phyloP scores from a whole-genome alignment of 495 filamentous ascomycete species.

The Annulohypoxylon nitens region DNA sequence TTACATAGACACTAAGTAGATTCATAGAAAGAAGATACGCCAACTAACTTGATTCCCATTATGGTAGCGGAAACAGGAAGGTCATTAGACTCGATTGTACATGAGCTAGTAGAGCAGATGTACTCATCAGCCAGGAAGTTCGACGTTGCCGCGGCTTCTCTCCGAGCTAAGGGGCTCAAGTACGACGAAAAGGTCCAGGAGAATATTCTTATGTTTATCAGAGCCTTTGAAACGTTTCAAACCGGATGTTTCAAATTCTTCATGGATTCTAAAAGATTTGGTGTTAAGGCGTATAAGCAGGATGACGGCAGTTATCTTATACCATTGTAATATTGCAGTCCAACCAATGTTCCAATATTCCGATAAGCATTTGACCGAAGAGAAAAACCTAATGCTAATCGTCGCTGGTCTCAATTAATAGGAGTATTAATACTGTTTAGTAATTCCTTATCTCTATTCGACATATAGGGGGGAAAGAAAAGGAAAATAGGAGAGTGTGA shows the following conservation, averaged over 20 bases:
- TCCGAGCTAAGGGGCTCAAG: neutral
- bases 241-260: constrained; percentile 18
- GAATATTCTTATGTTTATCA: constrained; percentile 3
- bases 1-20: neutral
- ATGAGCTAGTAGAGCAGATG: constrained; percentile 15
- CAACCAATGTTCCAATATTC: too few relatives aligned
- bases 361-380: too few relatives aligned
- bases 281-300: constrained; percentile 4
- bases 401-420: too few relatives aligned
- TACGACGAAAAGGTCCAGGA: neutral
- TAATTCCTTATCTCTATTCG: too few relatives aligned
- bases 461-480: too few relatives aligned
- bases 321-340: neutral
- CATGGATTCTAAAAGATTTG: constrained; percentile 12
- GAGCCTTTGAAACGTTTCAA: constrained; percentile 15
- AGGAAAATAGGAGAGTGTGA: too few relatives aligned
- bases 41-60: constrained; percentile 4
- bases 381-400: too few relatives aligned
- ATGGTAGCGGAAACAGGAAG: constrained; percentile 7
- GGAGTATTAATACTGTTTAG: too few relatives aligned
- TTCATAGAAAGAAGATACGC: constrained; percentile 1
- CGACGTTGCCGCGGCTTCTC: constrained; percentile 12
- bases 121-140: constrained; percentile 17
- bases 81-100: neutral
- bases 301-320: constrained; percentile 13